Evolutionary conservation across 352 stramenopile species (phyloP).

Genomic region (Chrysophaeum taylorii): DNA sequence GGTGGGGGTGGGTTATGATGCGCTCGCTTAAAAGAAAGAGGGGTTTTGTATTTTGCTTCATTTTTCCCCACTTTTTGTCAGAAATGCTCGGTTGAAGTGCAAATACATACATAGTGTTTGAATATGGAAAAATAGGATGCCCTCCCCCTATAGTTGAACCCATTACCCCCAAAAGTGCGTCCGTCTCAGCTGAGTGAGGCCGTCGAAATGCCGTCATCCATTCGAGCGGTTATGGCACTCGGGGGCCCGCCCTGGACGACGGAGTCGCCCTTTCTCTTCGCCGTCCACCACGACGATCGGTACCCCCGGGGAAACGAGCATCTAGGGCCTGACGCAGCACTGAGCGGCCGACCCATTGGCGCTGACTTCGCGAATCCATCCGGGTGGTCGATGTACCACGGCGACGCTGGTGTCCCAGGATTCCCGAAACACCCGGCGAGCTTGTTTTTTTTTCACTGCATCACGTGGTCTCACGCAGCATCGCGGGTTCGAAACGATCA

Average conservation of each 20-base stretch:
- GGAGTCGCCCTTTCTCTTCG: slow-evolving; percentile 51
- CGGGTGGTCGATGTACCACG: slow-evolving; percentile 57
- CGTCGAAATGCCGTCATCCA: too few relatives aligned
- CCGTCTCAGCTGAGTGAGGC: too few relatives aligned
- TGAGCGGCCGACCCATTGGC: slow-evolving; percentile 35
- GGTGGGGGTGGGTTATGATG: too few relatives aligned
- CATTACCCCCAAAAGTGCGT: too few relatives aligned
- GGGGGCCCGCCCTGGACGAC: slow-evolving; percentile 44
- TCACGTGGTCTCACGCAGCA: slow-evolving; percentile 18
- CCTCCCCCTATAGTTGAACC: too few relatives aligned
- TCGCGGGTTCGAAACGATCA: slow-evolving; percentile 58
- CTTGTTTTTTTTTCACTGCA: slow-evolving; percentile 37
- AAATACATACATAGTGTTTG: too few relatives aligned
- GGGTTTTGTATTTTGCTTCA: too few relatives aligned
- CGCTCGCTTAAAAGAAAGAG: too few relatives aligned
- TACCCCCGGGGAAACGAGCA: slow-evolving; percentile 38
- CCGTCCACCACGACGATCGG: slow-evolving; percentile 50
- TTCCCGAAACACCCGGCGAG: slow-evolving; percentile 21
- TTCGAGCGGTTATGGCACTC: too few relatives aligned
- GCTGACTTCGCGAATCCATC: slow-evolving; percentile 42
- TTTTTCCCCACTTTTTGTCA: too few relatives aligned
- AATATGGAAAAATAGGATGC: too few relatives aligned
- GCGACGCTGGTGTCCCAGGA: slow-evolving; percentile 37
- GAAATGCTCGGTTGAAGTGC: too few relatives aligned
- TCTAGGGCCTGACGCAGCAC: slow-evolving; percentile 35